These are phyloP conservation scores for Stephania japonica DNA, from an alignment of 164 flowering plant genomes.

Conservation along the genomic window DNA sequence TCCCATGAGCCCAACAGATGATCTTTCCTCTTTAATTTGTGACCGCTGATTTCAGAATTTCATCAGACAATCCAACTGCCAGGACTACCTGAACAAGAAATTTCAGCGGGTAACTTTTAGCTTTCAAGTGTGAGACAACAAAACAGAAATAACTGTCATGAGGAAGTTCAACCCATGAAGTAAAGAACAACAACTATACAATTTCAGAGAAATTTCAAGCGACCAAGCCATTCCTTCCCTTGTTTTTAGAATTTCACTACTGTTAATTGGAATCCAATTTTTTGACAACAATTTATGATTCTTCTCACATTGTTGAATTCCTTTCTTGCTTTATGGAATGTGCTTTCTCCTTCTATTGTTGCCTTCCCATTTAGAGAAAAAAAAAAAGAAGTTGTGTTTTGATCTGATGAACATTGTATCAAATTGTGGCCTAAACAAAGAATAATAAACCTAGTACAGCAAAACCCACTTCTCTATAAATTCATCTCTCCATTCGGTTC, in stretches of 20 bases:
- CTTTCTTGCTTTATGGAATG: conserved; percentile 36
- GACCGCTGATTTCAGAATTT: neutral
- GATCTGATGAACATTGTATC: neutral
- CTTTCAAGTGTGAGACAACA: neutral
- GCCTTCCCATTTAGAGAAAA: conserved; percentile 10
- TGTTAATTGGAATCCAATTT: neutral
- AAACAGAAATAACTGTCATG: conserved; percentile 5
- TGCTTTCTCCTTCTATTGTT: conserved; percentile 25
- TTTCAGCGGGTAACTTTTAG: conserved; percentile 16
- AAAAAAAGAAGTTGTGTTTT: conserved; percentile 3
- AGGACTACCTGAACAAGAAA: neutral
- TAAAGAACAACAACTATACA: conserved; percentile 11
- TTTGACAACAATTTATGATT: conserved; percentile 6
- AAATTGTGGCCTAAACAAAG: neutral
- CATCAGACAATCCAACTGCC: neutral
- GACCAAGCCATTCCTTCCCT: neutral
- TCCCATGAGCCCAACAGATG: neutral
- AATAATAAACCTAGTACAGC: neutral
- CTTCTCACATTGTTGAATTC: conserved; percentile 11
- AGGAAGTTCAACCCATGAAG: conserved; percentile 16
- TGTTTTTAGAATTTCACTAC: neutral
- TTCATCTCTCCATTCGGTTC: neutral
- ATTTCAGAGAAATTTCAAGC: neutral
- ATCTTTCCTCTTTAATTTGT: neutral
- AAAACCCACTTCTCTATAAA: conserved; percentile 14